A percentile compares a stretch with the other conserved stretches of the same genome.
Evolutionary conservation across 1,284 basidiomycete genomes (phyloP).

Genomic region (Pisolithus thermaeus): DNA sequence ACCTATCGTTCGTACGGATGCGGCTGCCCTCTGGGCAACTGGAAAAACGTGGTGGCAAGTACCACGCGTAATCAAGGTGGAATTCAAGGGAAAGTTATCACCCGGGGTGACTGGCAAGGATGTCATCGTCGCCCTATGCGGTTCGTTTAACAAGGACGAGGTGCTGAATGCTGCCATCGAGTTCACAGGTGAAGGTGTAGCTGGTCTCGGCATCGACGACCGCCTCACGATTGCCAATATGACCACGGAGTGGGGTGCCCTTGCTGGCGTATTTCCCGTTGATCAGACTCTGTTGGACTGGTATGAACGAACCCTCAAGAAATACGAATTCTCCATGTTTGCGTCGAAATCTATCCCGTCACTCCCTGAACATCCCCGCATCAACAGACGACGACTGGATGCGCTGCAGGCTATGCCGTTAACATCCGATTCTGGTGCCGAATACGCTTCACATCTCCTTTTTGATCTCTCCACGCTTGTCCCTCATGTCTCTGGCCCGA

Average conservation of each 20-base stretch:
- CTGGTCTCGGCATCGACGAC: constrained; percentile 82
- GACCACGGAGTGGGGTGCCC: constrained; percentile 99
- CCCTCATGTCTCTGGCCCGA: constrained; percentile 94
- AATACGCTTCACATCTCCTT: constrained; percentile 85
- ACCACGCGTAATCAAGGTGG: constrained; percentile 93
- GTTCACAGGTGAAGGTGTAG: constrained; percentile 92
- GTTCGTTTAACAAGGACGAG: constrained; percentile 95
- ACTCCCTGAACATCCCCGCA: constrained; percentile 80
- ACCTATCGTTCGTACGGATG: constrained; percentile 91
- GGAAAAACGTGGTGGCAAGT: constrained; percentile 99
- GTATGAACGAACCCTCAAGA: constrained; percentile 81
- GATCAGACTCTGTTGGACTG: constrained; percentile 81
- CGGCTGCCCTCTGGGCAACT: constrained; percentile 96
- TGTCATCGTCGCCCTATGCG: constrained; percentile 95
- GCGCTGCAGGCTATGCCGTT: constrained; percentile 54
- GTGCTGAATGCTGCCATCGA: constrained; percentile 98
- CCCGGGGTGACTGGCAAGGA: constrained; percentile 97
- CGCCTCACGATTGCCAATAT: constrained; percentile 95
- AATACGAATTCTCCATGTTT: constrained; percentile 80
- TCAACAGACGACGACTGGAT: constrained; percentile 74
- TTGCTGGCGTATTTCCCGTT: constrained; percentile 93
- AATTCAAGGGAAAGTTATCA: constrained; percentile 77
- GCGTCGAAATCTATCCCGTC: constrained; percentile 55
- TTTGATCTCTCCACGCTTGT: constrained; percentile 93
- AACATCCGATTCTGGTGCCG: constrained; percentile 71